These are phyloP conservation scores for Botryotinia narcissicola DNA, from an alignment of 2,329 filamentous ascomycete genomes.

Conservation along the genomic window DNA sequence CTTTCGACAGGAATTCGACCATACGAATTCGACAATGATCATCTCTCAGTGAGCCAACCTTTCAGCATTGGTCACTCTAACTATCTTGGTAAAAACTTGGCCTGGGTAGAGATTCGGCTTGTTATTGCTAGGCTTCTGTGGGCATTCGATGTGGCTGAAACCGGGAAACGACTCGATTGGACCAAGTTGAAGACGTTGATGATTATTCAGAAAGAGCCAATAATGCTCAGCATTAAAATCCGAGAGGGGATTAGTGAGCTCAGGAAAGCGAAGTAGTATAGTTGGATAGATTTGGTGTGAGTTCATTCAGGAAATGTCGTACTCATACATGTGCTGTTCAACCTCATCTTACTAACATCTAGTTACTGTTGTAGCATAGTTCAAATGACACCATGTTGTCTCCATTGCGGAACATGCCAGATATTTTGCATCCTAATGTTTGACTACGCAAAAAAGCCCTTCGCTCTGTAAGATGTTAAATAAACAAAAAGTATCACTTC, in stretches of 20 bases:
- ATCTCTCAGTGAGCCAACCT: not conserved
- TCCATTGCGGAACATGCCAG: not conserved
- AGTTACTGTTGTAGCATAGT: not conserved
- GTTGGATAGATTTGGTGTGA: rapidly evolving
- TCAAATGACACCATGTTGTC: too few relatives aligned
- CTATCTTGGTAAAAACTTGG: not conserved
- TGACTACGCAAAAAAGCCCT: rapidly evolving
- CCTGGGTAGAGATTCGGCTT: not conserved
- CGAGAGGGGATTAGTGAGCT: not conserved
- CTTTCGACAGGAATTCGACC: not conserved
- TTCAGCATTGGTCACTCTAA: not conserved
- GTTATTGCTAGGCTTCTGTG: not conserved
- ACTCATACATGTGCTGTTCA: not conserved
- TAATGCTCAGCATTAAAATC: not conserved
- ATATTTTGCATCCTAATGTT: not conserved
- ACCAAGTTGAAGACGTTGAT: not conserved
- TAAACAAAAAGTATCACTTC: not conserved
- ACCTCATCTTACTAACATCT: not conserved
- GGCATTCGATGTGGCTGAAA: not conserved
- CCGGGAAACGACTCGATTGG: not conserved
- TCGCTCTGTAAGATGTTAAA: not conserved
- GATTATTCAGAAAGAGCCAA: not conserved
- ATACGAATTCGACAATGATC: not conserved
- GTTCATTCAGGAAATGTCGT: rapidly evolving
- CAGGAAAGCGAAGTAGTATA: not conserved